Evolutionary conservation across 2,329 filamentous ascomycete genomes (phyloP).

Genomic region (Calonectria fujianensis): DNA sequence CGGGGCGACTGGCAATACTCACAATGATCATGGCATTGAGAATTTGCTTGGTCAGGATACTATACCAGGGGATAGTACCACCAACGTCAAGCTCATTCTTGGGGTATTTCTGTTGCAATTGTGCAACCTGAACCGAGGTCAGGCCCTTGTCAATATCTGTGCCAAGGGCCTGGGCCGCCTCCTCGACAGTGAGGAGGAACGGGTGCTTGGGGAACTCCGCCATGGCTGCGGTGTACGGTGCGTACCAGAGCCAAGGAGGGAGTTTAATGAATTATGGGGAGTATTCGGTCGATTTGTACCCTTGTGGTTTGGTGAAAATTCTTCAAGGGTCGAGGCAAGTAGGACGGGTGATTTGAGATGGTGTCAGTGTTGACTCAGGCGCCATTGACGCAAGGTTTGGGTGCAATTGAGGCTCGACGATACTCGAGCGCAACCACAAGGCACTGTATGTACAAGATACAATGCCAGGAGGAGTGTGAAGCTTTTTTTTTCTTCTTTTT

Average conservation of each 20-base stretch:
- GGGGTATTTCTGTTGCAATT: conserved; percentile 76
- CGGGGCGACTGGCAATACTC: conserved; percentile 54
- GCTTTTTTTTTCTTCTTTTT: conserved; percentile 24
- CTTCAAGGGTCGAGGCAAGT: conserved; percentile 18
- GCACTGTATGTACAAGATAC: background rate
- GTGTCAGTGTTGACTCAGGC: conserved; percentile 42
- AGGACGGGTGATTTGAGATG: conserved; percentile 20
- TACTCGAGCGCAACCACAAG: conserved; percentile 3
- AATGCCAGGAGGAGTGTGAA: background rate
- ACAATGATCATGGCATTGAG: conserved; percentile 87
- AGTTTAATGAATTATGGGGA: conserved; percentile 14
- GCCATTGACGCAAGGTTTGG: conserved; percentile 43
- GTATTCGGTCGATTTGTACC: conserved; percentile 34
- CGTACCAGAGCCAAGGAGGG: conserved; percentile 34
- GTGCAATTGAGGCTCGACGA: conserved; percentile 33
- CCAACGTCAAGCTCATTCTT: conserved; percentile 83
- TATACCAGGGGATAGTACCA: conserved; percentile 80
- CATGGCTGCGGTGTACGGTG: conserved; percentile 58
- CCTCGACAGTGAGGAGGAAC: conserved; percentile 76
- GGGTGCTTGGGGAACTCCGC: conserved; percentile 73
- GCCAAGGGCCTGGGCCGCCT: conserved; percentile 77
- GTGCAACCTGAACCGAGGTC: conserved; percentile 74
- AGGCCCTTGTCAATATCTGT: conserved; percentile 82
- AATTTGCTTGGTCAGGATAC: conserved; percentile 82
- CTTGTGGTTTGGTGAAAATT: conserved; percentile 28